Percentiles rank a stretch among this genome's conserved stretches.
Conservation (phyloP, 2,329 filamentous ascomycete genomes). For the Pseudocercospora eumusae region DNA sequence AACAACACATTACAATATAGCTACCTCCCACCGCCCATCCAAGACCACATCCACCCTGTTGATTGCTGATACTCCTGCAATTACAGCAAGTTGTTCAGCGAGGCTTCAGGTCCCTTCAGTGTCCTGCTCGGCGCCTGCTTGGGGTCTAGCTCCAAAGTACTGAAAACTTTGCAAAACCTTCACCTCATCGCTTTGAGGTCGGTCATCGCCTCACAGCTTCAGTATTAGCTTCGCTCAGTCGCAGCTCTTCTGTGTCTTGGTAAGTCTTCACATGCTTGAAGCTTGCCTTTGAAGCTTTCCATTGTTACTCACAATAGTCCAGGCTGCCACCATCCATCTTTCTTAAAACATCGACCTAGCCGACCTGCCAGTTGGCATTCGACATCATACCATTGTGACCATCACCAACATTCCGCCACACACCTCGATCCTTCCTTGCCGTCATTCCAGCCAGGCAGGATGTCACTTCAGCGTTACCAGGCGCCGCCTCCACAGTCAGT, state of each 20-base stretch:
- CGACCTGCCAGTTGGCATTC: neutral
- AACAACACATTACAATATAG: neutral
- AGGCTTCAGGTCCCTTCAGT: neutral
- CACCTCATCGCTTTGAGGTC: neutral
- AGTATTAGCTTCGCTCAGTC: neutral
- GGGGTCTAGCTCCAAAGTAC: too few species aligned
- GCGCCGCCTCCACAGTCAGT: neutral
- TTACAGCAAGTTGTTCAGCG: neutral
- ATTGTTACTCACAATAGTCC: neutral
- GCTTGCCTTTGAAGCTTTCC: neutral
- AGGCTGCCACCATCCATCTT: neutral
- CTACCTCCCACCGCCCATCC: neutral
- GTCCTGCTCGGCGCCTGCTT: too few species aligned
- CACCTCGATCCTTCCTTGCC: constrained; percentile 12
- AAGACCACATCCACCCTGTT: neutral
- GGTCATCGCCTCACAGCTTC: neutral
- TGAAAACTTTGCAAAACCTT: neutral
- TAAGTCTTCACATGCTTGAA: neutral
- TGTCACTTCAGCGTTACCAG: constrained; percentile 11
- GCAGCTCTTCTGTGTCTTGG: neutral
- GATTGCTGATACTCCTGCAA: neutral
- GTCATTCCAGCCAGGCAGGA: constrained; percentile 14
- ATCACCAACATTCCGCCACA: neutral
- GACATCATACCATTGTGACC: neutral
- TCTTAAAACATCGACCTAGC: neutral